phyloP scores from a whole-genome alignment of 1,284 basidiomycete species.

The Exobasidium rhododendri region DNA sequence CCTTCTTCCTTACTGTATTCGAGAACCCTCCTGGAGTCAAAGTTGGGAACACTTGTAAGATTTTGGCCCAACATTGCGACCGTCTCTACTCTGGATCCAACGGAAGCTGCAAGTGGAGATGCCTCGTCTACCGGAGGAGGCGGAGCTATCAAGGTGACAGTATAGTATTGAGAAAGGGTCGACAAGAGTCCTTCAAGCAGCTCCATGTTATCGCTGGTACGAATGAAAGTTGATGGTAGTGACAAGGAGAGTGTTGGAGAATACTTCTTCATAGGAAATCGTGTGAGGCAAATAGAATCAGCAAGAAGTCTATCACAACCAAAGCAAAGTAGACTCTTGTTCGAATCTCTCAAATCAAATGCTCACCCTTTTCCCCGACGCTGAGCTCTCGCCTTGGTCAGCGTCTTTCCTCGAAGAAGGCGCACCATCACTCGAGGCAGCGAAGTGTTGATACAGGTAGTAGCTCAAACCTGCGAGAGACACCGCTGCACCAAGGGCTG shows the following conservation, averaged over 20 bases:
- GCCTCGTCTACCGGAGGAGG: background rate
- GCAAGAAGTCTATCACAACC: too few relatives aligned
- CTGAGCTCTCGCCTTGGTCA: background rate
- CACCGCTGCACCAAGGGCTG: background rate
- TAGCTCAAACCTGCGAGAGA: background rate
- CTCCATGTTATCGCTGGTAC: background rate
- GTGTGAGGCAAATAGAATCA: too few relatives aligned
- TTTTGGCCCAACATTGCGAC: background rate
- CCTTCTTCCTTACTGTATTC: conserved; percentile 19
- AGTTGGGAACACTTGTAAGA: conserved; percentile 9
- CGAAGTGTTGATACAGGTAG: background rate
- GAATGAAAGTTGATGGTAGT: conserved; percentile 18
- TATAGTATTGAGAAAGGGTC: conserved; percentile 7
- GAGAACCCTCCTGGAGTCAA: conserved; percentile 17
- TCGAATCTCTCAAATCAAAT: background rate
- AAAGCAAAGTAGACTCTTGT: too few relatives aligned
- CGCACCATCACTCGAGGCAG: background rate
- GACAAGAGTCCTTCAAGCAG: background rate
- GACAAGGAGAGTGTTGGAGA: conserved; percentile 19
- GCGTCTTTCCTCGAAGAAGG: background rate
- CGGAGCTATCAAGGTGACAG: conserved; percentile 16
- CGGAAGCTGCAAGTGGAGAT: background rate
- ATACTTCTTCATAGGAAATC: background rate
- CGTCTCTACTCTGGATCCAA: background rate
- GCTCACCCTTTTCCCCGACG: background rate